Conservation (phyloP, 2,329 filamentous ascomycete genomes). For the Didymella pinodella region DNA sequence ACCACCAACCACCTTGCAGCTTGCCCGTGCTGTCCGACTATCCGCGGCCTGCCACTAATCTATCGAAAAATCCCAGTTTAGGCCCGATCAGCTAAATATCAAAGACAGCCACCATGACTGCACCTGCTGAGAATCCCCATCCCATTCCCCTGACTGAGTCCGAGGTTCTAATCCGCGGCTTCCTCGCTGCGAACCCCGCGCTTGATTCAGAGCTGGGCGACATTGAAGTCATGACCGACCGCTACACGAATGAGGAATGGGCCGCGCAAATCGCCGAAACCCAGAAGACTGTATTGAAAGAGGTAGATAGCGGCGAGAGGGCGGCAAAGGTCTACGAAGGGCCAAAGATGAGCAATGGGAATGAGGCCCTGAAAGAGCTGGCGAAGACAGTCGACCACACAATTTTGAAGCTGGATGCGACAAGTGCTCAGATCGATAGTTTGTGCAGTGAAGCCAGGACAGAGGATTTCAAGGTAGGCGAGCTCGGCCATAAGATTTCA, state of each 20-base stretch:
- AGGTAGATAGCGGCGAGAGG: conserved; percentile 40
- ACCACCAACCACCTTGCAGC: conserved; percentile 10
- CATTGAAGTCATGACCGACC: conserved; percentile 50
- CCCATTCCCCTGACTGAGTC: conserved; percentile 43
- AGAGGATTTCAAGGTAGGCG: conserved; percentile 55
- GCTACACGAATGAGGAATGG: conserved; percentile 58
- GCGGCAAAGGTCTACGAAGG: conserved; percentile 39
- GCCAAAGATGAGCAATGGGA: conserved; percentile 38
- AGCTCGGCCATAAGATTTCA: not conserved
- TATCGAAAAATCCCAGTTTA: conserved; percentile 19
- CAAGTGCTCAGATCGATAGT: conserved; percentile 58
- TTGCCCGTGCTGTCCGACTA: conserved; percentile 12
- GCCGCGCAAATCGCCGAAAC: conserved; percentile 52
- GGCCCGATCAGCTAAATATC: conserved; percentile 15
- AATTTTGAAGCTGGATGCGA: conserved; percentile 59
- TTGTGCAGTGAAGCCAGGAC: conserved; percentile 64
- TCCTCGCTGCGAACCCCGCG: conserved; percentile 45
- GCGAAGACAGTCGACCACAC: conserved; percentile 58
- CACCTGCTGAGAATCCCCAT: conserved; percentile 28
- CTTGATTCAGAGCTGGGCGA: conserved; percentile 40
- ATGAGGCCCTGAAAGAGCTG: conserved; percentile 39
- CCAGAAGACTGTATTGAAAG: conserved; percentile 38
- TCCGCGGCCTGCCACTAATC: conserved; percentile 17
- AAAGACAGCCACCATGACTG: conserved; percentile 25
- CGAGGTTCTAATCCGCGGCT: conserved; percentile 44